Evolutionary conservation across 2,329 filamentous ascomycete genomes (phyloP), one percentile per base, ranked within the genome.

Genomic region (Ophiostoma montium): DNA sequence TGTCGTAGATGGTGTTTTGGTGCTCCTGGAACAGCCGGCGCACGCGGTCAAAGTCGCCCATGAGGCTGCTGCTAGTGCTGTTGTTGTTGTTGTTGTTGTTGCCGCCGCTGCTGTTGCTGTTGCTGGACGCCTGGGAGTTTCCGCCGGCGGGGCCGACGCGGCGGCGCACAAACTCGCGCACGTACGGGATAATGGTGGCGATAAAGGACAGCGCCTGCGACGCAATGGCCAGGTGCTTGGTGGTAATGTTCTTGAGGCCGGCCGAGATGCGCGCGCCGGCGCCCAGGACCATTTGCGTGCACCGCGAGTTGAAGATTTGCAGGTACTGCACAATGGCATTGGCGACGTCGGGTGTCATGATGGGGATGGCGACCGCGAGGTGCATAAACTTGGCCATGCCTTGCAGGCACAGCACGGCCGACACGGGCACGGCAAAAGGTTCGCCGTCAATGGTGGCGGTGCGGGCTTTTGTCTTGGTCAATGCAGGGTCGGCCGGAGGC

Each of bases 281-380:
- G 1, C 92, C 92, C 7, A 98, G 79, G 55, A 98, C 95, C 51
- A 98, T 76, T 62, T 98, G 92, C n/a, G 85, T 94, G 51, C 89
- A 89, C 18, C 92, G 83, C 2, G 88, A 95, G 64, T 98, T 95
- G 72, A 96, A 98, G 4, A 94, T 74, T 56, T 92, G 86, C 13
- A 96, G 73, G 60, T 94, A 94, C 19, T 92, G 82, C 38, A 95
- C 71, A 11, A 98, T 75, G 0, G 81, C 82, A 3, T 76, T 70
- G 0, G 86, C 84, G 48, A 95, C 82, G 51, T 95, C 88, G 2
- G 81, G 72, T 1, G 87, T 85, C 78, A 95, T 89, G 53, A 84
- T 90, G 1, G 92, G 90, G 50, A 96, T 90, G 31, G 82, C 82
- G 5, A 85, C 75, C 50, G 90, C 82, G 4, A 98, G 75, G 53